A percentile compares a stretch with the other conserved stretches of the same genome.
phyloP scores from a whole-genome alignment of 2,329 filamentous ascomycete genomes.

The Pleomassaria siparia region DNA sequence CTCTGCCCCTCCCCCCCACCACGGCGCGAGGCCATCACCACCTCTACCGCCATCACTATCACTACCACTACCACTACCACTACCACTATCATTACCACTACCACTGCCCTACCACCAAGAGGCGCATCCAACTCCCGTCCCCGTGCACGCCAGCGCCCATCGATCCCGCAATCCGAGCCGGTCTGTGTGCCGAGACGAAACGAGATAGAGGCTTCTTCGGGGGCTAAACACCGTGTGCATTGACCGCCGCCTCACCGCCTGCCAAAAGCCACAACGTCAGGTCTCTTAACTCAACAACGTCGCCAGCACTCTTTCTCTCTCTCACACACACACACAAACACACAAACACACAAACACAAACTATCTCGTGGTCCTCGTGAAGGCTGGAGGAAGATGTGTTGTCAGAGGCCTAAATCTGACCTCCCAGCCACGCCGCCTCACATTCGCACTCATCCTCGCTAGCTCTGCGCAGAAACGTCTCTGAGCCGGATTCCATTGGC shows the following conservation, averaged over 20 bases:
- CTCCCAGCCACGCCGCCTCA: slow-evolving; percentile 37
- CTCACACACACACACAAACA: too few species aligned
- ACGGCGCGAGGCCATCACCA: slow-evolving; percentile 18
- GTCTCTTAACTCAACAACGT: slow-evolving; percentile 38
- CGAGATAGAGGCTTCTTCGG: slow-evolving; percentile 28
- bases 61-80: too few species aligned
- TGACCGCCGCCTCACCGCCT: slow-evolving; percentile 44
- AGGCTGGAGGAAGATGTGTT: slow-evolving; percentile 41
- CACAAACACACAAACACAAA: too few species aligned
- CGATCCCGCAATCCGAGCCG: slow-evolving; percentile 1
- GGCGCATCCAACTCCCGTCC: slow-evolving; percentile 14
- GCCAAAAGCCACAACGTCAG: slow-evolving; percentile 34
- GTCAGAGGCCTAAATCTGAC: slow-evolving; percentile 33
- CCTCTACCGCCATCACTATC: slow-evolving; percentile 13
- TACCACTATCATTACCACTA: too few species aligned
- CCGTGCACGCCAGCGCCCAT: slow-evolving; percentile 2
- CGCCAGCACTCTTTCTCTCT: slow-evolving; percentile 29
- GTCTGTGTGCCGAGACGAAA: slow-evolving; percentile 19
- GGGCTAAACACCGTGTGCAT: slow-evolving; percentile 37
- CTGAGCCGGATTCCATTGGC: slow-evolving; percentile 40
- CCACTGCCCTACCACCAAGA: slow-evolving; percentile 18
- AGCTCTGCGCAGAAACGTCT: slow-evolving; percentile 31
- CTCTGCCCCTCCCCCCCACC: background rate
- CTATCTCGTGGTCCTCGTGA: slow-evolving; percentile 29
- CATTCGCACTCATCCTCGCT: slow-evolving; percentile 40